phyloP scores from a whole-genome alignment of 768 basidiomycete genomes.

The Amanita pseudoporphyria region DNA sequence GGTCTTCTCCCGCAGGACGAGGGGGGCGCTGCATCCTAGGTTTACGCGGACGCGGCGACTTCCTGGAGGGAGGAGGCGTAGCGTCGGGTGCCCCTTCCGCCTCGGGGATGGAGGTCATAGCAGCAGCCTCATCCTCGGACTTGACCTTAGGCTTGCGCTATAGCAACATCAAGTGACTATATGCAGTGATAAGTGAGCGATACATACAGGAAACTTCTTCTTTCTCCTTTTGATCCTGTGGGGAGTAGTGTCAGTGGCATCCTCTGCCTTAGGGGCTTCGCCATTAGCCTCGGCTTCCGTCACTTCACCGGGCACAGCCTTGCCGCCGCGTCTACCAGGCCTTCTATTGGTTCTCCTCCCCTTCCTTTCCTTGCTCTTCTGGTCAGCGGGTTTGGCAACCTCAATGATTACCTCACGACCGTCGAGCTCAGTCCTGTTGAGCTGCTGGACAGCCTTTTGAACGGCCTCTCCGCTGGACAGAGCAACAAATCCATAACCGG shows the following conservation, averaged over 20 bases:
- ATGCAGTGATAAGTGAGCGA: constrained; percentile 10
- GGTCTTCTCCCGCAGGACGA: constrained; percentile 75
- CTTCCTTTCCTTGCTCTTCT: constrained; percentile 78
- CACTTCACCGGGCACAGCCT: constrained; percentile 82
- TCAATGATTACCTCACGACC: constrained; percentile 85
- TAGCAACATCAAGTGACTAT: constrained; percentile 11
- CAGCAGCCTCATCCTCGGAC: constrained; percentile 28
- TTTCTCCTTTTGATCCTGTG: constrained; percentile 83
- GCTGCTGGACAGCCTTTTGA: constrained; percentile 74
- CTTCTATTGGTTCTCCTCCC: constrained; percentile 73
- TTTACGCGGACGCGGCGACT: constrained; percentile 45
- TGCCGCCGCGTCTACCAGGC: constrained; percentile 78
- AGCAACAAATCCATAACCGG: constrained; percentile 92
- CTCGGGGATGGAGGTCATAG: constrained; percentile 25
- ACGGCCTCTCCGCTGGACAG: constrained; percentile 74
- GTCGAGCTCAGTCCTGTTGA: constrained; percentile 85
- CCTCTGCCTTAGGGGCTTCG: constrained; percentile 53
- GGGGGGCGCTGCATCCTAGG: constrained; percentile 44
- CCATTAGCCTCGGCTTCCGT: constrained; percentile 86
- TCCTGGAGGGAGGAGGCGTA: constrained; percentile 31
- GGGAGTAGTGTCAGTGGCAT: constrained; percentile 42
- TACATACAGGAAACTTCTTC: constrained; percentile 58
- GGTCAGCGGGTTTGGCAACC: constrained; percentile 84
- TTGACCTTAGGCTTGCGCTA: constrained; percentile 50
- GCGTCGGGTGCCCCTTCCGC: constrained; percentile 28